Evolutionary conservation across 2,329 filamentous ascomycete genomes (phyloP).

Genomic region (Sclerotinia subarctica): DNA sequence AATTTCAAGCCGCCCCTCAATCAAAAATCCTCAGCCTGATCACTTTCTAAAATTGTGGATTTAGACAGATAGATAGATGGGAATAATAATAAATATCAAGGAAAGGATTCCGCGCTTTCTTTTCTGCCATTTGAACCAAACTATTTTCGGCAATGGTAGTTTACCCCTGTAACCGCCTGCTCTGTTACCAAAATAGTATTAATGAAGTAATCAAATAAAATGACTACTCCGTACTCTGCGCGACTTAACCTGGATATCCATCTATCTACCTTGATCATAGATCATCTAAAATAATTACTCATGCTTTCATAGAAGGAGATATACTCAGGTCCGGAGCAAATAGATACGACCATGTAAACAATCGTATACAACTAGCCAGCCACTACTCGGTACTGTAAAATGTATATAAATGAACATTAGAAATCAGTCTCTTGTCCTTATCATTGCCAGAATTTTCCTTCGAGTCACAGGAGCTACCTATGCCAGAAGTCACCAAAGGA

Average conservation of each 20-base stretch:
- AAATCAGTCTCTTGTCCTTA: not conserved
- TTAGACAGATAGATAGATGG: not conserved
- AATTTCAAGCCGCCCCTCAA: not conserved
- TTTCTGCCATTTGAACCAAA: constrained; percentile 13
- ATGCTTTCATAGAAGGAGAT: not conserved
- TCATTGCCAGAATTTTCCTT: not conserved
- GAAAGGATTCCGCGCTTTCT: constrained; percentile 10
- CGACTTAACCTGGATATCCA: not conserved
- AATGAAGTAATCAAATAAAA: constrained; percentile 5
- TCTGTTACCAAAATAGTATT: constrained; percentile 13
- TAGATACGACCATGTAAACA: not conserved
- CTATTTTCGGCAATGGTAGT: constrained; percentile 3
- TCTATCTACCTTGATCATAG: constrained; percentile 3
- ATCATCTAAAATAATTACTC: not conserved
- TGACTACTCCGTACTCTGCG: not conserved
- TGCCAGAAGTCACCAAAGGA: not conserved
- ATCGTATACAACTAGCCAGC: too few species aligned
- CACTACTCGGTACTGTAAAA: too few species aligned
- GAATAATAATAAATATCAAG: not conserved
- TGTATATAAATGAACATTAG: not conserved
- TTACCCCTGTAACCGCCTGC: not conserved
- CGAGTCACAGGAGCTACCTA: not conserved
- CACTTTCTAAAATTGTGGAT: constrained; percentile 6
- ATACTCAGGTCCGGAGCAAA: constrained; percentile 9
- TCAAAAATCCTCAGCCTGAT: constrained; percentile 14